Evolutionary conservation across 495 filamentous ascomycete species (phyloP).

Genomic region (Daldinia caldariorum): DNA sequence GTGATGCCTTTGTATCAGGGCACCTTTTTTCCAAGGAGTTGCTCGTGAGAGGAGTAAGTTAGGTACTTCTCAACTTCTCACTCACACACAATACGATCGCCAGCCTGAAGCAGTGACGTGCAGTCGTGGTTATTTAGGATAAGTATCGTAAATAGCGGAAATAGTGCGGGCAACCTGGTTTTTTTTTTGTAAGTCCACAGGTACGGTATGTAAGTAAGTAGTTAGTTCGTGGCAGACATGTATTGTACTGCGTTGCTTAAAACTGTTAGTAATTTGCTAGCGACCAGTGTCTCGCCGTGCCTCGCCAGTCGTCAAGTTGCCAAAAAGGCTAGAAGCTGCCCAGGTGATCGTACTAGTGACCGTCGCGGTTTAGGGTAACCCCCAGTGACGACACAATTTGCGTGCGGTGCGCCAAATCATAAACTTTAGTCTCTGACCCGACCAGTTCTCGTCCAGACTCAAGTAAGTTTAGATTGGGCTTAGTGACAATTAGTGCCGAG

Average conservation of each 20-base stretch:
- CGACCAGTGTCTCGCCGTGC: not conserved
- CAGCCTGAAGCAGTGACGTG: slow-evolving; percentile 43
- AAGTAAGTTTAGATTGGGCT: slow-evolving; percentile 46
- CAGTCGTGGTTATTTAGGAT: slow-evolving; percentile 35
- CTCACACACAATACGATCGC: slow-evolving; percentile 26
- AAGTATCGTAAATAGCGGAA: not conserved
- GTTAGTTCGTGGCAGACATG: not conserved
- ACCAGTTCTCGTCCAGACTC: slow-evolving; percentile 44
- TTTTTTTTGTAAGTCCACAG: not conserved
- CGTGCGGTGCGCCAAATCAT: slow-evolving; percentile 41
- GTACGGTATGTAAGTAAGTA: not conserved
- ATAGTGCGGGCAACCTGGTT: not conserved
- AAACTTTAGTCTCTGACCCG: slow-evolving; percentile 40
- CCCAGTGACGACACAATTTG: slow-evolving; percentile 44
- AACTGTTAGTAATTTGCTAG: not conserved
- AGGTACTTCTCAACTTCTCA: not conserved
- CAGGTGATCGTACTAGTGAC: slow-evolving; percentile 39
- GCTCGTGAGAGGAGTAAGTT: not conserved
- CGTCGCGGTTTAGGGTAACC: slow-evolving; percentile 35
- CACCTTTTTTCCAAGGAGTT: not conserved
- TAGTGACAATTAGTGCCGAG: slow-evolving; percentile 46
- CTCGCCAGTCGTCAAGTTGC: slow-evolving; percentile 20
- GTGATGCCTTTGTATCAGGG: no score
- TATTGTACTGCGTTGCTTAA: not conserved
- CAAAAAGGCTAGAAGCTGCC: slow-evolving; percentile 17